Conservation (phyloP, 164 flowering plant genomes). For the Vitis cinerea region DNA sequence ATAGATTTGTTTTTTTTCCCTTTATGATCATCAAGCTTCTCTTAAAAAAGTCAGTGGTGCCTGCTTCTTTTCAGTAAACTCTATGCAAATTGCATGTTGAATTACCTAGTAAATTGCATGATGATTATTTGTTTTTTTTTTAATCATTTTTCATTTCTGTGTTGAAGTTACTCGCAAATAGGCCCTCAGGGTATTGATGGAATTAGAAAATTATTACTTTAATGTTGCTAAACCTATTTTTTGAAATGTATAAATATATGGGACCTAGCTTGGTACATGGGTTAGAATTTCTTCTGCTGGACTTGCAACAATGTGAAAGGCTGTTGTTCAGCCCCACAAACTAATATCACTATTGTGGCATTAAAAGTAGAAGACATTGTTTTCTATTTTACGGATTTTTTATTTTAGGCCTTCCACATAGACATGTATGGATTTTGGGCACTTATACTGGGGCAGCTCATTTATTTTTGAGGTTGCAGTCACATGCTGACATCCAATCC, state of each 20-base stretch:
- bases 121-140: no score
- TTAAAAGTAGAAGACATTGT: not conserved
- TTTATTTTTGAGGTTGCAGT: no score
- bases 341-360: not conserved
- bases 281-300: not conserved
- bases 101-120: no score
- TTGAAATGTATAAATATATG: not conserved
- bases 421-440: no score
- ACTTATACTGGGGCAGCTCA: no score
- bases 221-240: not conserved
- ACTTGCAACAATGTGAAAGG: not conserved
- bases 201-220: not conserved
- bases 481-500: not conserved
- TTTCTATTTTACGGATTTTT: no score
- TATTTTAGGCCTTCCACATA: no score
- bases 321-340: not conserved
- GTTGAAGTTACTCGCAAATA: not conserved
- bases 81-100: not conserved
- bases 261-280: not conserved
- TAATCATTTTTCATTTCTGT: no score
- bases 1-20: no score
- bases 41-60: no score
- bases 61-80: not conserved
- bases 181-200: not conserved
- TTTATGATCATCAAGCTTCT: no score